phyloP scores from a whole-genome alignment of 2,329 filamentous ascomycete species.

The Xylaria digitata region DNA sequence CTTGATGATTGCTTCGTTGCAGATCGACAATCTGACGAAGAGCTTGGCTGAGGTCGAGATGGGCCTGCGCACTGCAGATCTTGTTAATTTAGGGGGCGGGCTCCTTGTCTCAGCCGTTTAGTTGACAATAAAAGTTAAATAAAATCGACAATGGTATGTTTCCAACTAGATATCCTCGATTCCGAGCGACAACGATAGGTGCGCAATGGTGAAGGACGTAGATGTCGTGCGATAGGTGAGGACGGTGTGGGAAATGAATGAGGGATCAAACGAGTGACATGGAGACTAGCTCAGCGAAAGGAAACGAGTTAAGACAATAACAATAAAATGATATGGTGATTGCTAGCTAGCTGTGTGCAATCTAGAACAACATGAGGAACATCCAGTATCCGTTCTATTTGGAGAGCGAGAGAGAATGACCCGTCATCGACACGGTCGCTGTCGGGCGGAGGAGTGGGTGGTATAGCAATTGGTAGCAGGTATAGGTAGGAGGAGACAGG shows the following conservation, averaged over 20 bases:
- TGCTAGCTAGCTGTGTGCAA: slow-evolving; percentile 45
- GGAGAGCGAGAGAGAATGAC: slow-evolving; percentile 23
- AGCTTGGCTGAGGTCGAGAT: slow-evolving; percentile 38
- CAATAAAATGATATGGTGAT: slow-evolving; percentile 38
- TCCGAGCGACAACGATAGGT: slow-evolving; percentile 16
- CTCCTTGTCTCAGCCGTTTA: slow-evolving; percentile 11
- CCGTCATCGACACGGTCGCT: slow-evolving; percentile 29
- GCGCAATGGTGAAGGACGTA: slow-evolving; percentile 16
- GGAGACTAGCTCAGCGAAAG: slow-evolving; percentile 60
- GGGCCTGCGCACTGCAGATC: slow-evolving; percentile 41
- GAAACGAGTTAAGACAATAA: slow-evolving; percentile 42
- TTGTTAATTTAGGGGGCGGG: slow-evolving; percentile 29
- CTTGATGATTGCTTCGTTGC: slow-evolving; percentile 19
- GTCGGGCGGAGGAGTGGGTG: slow-evolving; percentile 21
- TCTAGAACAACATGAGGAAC: slow-evolving; percentile 46
- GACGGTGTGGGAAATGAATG: slow-evolving; percentile 10
- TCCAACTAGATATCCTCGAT: slow-evolving; percentile 5
- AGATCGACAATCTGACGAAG: slow-evolving; percentile 40
- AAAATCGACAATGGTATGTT: slow-evolving; percentile 28
- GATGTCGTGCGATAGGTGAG: slow-evolving; percentile 29
- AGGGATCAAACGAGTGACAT: slow-evolving; percentile 57
- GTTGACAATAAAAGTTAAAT: slow-evolving; percentile 10
- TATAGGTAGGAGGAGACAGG: too few relatives aligned
- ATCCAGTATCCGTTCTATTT: slow-evolving; percentile 40
- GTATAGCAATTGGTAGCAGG: slow-evolving; percentile 11